Evolutionary conservation across 495 filamentous ascomycete species (phyloP).

Genomic region (Jackrogersella multiformis): DNA sequence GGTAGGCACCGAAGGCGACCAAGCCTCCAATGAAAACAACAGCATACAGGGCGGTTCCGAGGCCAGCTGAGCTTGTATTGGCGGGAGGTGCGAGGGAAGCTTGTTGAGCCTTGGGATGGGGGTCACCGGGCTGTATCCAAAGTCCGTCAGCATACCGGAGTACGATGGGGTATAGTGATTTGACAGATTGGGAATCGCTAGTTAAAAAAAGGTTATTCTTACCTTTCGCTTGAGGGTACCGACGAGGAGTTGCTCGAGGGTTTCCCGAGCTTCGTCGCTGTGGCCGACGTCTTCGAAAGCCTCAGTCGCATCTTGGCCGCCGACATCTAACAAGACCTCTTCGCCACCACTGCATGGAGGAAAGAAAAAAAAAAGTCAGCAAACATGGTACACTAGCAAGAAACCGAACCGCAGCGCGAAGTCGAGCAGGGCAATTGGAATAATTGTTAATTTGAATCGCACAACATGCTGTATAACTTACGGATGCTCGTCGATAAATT

Average conservation of each 20-base stretch:
- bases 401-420: conserved; percentile 2
- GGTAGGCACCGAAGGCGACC: conserved; percentile 83
- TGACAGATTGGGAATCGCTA: neutral
- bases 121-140: conserved; percentile 78
- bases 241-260: conserved; percentile 80
- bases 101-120: conserved; percentile 68
- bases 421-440: neutral
- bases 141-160: conserved; percentile 31
- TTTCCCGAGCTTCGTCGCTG: conserved; percentile 97
- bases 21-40: conserved; percentile 80
- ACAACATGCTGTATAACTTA: conserved; percentile 64
- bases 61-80: conserved; percentile 61
- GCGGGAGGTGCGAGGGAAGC: conserved; percentile 58
- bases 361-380: conserved; percentile 26
- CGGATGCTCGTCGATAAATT: conserved; percentile 99
- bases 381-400: neutral
- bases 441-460: conserved; percentile 9
- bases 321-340: conserved; percentile 96
- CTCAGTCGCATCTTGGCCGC: conserved; percentile 95
- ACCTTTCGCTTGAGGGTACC: conserved; percentile 89
- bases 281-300: conserved; percentile 99
- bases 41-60: conserved; percentile 85
- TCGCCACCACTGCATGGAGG: conserved; percentile 80
- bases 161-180: conserved; percentile 1
- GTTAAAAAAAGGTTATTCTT: conserved; percentile 46